Base-by-base conservation (phyloP, 75 land plant species). In the Sequoiadendron giganteum region DNA sequence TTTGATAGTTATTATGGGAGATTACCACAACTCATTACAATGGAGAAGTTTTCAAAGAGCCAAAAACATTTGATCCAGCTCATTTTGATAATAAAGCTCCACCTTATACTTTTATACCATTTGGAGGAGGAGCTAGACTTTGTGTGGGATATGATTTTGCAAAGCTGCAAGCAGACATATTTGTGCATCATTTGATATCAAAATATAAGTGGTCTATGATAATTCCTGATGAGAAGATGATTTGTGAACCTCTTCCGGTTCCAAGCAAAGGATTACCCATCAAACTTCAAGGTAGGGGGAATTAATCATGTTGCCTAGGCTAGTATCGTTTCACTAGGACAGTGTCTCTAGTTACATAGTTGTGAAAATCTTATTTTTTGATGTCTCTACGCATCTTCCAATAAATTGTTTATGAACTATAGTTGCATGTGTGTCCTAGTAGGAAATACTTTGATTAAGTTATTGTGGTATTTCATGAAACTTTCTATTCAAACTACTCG, bases 121-220 rank as follows among this genome's bases (percentile, higher is more conserved):
- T 95, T 84, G 96, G 95, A 82, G 96, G 92, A 34, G 95, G 96
- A 15, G 92, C 95, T 36, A 88, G 93, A 40, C 86, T 90, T 3
- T 95, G 96, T 83, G 94, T 93, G 18, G 95, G 95, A 10, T 36
- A 81, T 70, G 96, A 92, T 58, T 94, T 93, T 94, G 96, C 94
- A 11, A 90, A 85, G 49, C 86, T 93, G 47, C 95, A 93, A 78
- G 91, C 87, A 10, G 86, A 93, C 28, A 85, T 92, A 2, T 88
- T 90, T 85, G 65, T 90, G 42, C 86, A 88, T 36, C 90, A 88
- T 36, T 55, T 90, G 32, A 73, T 90, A 52, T 88, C 90, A 3
- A 88, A 90, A 45, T 90, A 49, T 79, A 88, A 40, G 70, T 90
- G 84, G 84, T 32, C 36, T 10, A 21, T 40, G 84, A 34, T 82